Conservation (phyloP, 2,329 filamentous ascomycete species). For the Penicillium nordicum region DNA sequence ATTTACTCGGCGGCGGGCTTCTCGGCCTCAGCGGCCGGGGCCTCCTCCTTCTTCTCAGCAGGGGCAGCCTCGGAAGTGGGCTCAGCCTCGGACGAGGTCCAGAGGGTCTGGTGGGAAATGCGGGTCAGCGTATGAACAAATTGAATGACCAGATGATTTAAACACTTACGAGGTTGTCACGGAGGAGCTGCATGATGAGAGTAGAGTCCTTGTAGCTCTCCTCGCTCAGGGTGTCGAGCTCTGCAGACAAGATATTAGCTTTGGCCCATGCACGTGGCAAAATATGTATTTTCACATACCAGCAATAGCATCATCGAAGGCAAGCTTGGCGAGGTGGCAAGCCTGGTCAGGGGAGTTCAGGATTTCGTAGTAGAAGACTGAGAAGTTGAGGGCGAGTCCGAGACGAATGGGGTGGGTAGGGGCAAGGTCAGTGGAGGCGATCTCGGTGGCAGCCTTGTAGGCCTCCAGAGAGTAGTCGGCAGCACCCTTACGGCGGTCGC, state of each 20-base stretch:
- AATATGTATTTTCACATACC: slow-evolving; percentile 46
- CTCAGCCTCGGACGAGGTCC: slow-evolving; percentile 98
- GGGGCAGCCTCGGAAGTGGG: slow-evolving; percentile 56
- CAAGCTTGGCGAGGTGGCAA: slow-evolving; percentile 95
- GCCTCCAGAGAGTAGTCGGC: slow-evolving; percentile 93
- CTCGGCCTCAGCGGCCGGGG: slow-evolving; percentile 39
- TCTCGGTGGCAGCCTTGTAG: slow-evolving; percentile 91
- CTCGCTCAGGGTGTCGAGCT: slow-evolving; percentile 94
- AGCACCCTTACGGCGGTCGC: slow-evolving; percentile 91
- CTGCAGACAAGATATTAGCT: slow-evolving; percentile 46
- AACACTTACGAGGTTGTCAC: slow-evolving; percentile 80
- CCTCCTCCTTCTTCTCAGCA: slow-evolving; percentile 44
- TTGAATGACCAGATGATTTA: background rate
- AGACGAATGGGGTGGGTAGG: slow-evolving; percentile 92
- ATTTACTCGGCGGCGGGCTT: slow-evolving; percentile 47
- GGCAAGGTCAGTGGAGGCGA: slow-evolving; percentile 82
- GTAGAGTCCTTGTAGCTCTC: slow-evolving; percentile 99
- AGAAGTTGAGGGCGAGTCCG: slow-evolving; percentile 91
- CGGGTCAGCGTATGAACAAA: background rate
- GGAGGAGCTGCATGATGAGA: slow-evolving; percentile 96
- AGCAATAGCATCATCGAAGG: slow-evolving; percentile 94
- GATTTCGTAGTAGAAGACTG: slow-evolving; percentile 99
- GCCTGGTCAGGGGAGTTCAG: slow-evolving; percentile 97
- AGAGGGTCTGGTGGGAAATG: slow-evolving; percentile 71
- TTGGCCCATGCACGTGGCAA: slow-evolving; percentile 7